Base-by-base conservation (phyloP, 1,139 yeast species). In the Scheffersomyces cryptocercus region DNA sequence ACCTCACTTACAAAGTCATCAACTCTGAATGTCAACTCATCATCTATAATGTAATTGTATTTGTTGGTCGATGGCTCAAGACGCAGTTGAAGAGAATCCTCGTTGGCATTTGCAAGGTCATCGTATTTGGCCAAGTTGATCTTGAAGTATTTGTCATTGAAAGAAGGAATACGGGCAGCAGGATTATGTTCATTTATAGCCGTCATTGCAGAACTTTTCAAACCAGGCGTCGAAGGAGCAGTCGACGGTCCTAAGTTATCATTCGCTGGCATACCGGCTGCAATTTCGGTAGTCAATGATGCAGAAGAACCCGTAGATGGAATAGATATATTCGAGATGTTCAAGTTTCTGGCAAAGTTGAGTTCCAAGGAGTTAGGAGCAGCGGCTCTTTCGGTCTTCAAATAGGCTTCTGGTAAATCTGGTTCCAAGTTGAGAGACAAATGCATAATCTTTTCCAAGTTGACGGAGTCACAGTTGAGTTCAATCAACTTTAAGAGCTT, bases 351-450 rank as follows among this genome's bases (percentile, higher is more conserved):
- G 16, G 38, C 40, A 36, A 48, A 50, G n/a, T 44, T 37, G 26
- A 38, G 26, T 5, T 49, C 55, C 16, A 46, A 20, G n/a, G 50
- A 28, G 12, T 29, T 40, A 16, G 48, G 49, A 28, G 43, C 37
- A 9, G 33, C 29, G 14, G 51, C 35, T 28, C 32, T 29, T 12
- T 33, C 13, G 24, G 11, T 16, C n/a, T 13, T 61, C 39, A 73
- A 53, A 46, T 74, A 74, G 2, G 65, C 64, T 47, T 75, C 80
- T 1, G 73, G 72, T 35, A 70, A 55, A 20, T 65, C 73, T 2
- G 77, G 74, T 44, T 75, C 77, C 42, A 71, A 62, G 2, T 46
- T 50, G 38, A 73, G 55, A 0, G 78, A 73, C 35, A 66, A 55
- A 38, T 56, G 56, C 80, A 75, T 74, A 13, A 75, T 54, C 44